These are phyloP conservation scores for Penicillium roqueforti DNA, from an alignment of 495 filamentous ascomycete species.

Conservation along the genomic window DNA sequence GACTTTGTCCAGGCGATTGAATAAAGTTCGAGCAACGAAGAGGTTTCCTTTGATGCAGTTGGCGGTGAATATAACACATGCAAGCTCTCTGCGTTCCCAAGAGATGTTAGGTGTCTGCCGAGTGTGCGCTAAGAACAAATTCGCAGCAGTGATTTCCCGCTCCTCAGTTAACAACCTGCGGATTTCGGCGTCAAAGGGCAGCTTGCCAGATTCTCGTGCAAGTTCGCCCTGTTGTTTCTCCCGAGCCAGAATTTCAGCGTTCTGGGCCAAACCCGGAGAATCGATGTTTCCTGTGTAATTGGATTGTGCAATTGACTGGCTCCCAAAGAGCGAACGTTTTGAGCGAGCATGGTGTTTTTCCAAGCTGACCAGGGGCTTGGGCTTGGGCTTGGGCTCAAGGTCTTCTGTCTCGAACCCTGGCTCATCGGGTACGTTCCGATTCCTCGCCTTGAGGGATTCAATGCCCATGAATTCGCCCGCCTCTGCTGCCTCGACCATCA, in stretches of 20 bases:
- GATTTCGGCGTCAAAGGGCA: conserved; percentile 15
- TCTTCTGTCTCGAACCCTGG: background rate
- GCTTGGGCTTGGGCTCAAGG: background rate
- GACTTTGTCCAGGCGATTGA: conserved; percentile 35
- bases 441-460: conserved; percentile 34
- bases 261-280: background rate
- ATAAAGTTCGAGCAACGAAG: conserved; percentile 38
- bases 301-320: background rate
- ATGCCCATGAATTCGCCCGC: conserved; percentile 40
- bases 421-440: conserved; percentile 12
- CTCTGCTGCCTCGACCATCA: conserved; percentile 44
- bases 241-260: conserved; percentile 11
- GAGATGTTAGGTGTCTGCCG: conserved; percentile 15
- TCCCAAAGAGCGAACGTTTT: background rate
- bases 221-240: conserved; percentile 11
- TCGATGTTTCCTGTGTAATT: background rate
- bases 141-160: conserved; percentile 37
- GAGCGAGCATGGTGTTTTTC: conserved; percentile 1
- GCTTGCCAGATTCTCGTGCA: conserved; percentile 1
- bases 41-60: conserved; percentile 42
- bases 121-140: conserved; percentile 29
- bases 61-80: conserved; percentile 28
- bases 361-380: conserved; percentile 1
- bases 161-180: conserved; percentile 16
- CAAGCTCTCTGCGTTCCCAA: conserved; percentile 29